Evolutionary conservation across 2,329 filamentous ascomycete genomes (phyloP).

Genomic region (Zymoseptoria passerinii): DNA sequence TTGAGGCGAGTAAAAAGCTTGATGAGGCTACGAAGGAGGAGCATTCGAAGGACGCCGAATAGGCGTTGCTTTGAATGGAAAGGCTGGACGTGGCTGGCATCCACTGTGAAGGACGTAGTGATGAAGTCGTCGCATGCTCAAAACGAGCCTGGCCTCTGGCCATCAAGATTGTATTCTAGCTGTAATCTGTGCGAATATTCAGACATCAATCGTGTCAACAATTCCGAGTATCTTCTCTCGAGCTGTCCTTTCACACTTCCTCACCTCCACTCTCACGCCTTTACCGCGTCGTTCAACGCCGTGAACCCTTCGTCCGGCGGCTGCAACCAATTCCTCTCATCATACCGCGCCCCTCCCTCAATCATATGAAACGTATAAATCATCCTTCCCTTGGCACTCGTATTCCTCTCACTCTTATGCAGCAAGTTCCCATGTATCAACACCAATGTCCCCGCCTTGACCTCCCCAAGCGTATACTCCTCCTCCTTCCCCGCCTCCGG

Average conservation of each 20-base stretch:
- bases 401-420: conserved; percentile 94
- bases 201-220: neutral
- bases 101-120: neutral
- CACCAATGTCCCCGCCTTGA: conserved; percentile 83
- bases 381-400: conserved; percentile 74
- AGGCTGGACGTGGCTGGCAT: no score
- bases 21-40: neutral
- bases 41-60: neutral
- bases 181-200: neutral
- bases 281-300: conserved; percentile 20
- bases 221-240: neutral
- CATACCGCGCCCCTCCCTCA: conserved; percentile 71
- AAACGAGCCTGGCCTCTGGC: neutral
- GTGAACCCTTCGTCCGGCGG: conserved; percentile 68
- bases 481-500: conserved; percentile 36
- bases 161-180: neutral
- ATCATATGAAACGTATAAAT: conserved; percentile 98
- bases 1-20: conserved; percentile 30
- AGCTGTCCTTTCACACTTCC: neutral
- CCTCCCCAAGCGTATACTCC: conserved; percentile 71
- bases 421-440: conserved; percentile 92
- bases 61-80: neutral
- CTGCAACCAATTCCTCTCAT: conserved; percentile 87
- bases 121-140: neutral
- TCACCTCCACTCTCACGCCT: neutral